Evolutionary conservation across 345 rosid genomes (phyloP), one percentile per base, ranked within the genome.

Genomic region (Hevea brasiliensis): DNA sequence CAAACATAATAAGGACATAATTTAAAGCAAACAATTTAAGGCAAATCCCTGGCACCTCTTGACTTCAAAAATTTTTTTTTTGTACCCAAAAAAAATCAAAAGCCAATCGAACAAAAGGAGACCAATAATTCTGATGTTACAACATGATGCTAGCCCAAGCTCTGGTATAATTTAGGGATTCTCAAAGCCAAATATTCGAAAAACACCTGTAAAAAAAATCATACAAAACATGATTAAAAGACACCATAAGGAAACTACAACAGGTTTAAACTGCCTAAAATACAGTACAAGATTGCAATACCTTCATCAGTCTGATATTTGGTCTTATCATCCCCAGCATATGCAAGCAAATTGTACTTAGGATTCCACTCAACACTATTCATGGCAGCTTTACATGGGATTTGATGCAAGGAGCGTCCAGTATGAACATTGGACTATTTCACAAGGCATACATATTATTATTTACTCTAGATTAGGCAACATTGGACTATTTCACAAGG

Each of bases 351-450:
- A 82, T 92, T 95, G 81, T 82, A 86, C 70, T 90, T 92, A 64
- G 97, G 98, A 81, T 93, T 95, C 99, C 99, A 92, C 78, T 95
- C 98, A 24, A 95, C 98, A 6, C 98, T 95, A 64, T 95, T 95
- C 99, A 92, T 91, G 12, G 98, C 98, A 61, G 97, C 97, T 17
- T 97, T 85, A n/a, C 97, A 88, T 55, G 97, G 98, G 72, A 95
- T 92, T 83, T 95, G 98, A 79, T 92, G 97, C 71, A 92, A 84
- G 0, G 91, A 83, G 73, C 98, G 82, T 47, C 99, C 99, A 1
- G 91, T 90, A 54, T 91, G 86, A 74, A 92, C 94, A 84, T 90
- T 89, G 47, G 99, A 88, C 99, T 95, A 83, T 85, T 83, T 73
- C 75, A 81, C 27, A 45, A 17, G 66, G 58, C 42, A 75, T 24